phyloP scores from a whole-genome alignment of 805 yeast genomes.

The Danielozyma ontarioensis region DNA sequence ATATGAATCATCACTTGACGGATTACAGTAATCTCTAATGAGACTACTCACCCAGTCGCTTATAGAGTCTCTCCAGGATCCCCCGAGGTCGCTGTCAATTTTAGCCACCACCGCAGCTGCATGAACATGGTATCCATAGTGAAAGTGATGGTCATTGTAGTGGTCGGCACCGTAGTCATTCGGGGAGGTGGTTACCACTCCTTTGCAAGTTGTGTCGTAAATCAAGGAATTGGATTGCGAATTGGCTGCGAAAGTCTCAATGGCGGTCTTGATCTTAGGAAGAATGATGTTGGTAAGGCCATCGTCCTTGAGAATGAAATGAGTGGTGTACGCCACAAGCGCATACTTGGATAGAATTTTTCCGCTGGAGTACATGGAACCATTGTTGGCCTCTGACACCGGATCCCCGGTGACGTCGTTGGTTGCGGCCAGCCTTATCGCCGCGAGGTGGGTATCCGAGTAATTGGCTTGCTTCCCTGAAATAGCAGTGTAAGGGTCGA shows the following conservation, averaged over 20 bases:
- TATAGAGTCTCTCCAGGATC: constrained; percentile 44
- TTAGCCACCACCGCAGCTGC: constrained; percentile 21
- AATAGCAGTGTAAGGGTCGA: constrained; percentile 34
- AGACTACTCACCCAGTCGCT: constrained; percentile 56
- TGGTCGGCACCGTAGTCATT: constrained; percentile 24
- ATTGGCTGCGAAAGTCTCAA: constrained; percentile 12
- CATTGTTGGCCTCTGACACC: constrained; percentile 7
- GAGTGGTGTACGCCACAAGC: constrained; percentile 11
- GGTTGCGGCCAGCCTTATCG: constrained; percentile 10
- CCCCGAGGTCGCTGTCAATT: constrained; percentile 32
- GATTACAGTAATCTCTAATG: constrained; percentile 66
- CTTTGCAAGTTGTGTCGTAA: constrained; percentile 24
- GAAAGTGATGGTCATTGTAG: constrained; percentile 32
- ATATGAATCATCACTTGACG: constrained; percentile 43
- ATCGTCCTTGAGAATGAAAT: constrained; percentile 16
- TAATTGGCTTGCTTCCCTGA: constrained; percentile 7
- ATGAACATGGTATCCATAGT: constrained; percentile 22
- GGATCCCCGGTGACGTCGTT: constrained; percentile 14
- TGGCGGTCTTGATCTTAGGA: constrained; percentile 10
- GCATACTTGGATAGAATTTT: constrained; percentile 21
- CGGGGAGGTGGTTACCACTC: constrained; percentile 20
- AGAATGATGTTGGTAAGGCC: constrained; percentile 10
- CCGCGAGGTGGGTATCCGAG: constrained; percentile 6
- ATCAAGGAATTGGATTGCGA: constrained; percentile 19
- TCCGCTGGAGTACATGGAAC: constrained; percentile 21